Base-by-base conservation (phyloP, 1,284 basidiomycete genomes). In the Ustilago xerochloae region DNA sequence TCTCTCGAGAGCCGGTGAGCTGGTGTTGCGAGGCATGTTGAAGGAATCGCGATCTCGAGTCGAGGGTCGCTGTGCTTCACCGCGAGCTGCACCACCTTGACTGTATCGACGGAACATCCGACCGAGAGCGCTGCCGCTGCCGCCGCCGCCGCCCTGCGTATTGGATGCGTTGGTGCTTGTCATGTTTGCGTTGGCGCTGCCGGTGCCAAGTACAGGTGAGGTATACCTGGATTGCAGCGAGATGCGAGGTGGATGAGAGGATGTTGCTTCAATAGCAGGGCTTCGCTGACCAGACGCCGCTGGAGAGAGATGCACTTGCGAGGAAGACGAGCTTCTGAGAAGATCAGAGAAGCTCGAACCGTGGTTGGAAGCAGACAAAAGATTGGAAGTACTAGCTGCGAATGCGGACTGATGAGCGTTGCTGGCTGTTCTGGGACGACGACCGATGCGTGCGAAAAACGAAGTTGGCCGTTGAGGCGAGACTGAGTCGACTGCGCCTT, bases 41-140 rank as follows among this genome's bases (percentile, higher is more conserved):
- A 63, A 54, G 1, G 61, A 53, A 16, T 66, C 52, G 38, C 59
- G 56, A 24, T 43, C 41, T 9, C 69, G 51, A 16, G 59, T 69
- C 10, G 61, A 41, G 10, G 63, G 54, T 13, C 63, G 57, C 33
- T 66, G 62, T 20, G 57, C 49, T 3, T 67, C 69, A 32, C 26
- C 30, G 15, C 63, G 51, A 10, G 46, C 29, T 6, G 68, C 41
- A 20, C 56, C 68, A 33, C 66, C 71, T 16, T 79, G 79, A 43
- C 72, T 76, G 63, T 79, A 79, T 12, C 79, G 62, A n/a, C 79
- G 62, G 49, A 79, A 78, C 75, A 79, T 79, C 36, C 78, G 63
- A 24, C 79, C 77, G 33, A 81, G 68, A 4, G 78, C 56, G 56
- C 72, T 72, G 41, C 70, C 63, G 26, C 58, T 22, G 28, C n/a